Conservation (phyloP, 1,284 basidiomycete species). For the Porodaedalea pini region DNA sequence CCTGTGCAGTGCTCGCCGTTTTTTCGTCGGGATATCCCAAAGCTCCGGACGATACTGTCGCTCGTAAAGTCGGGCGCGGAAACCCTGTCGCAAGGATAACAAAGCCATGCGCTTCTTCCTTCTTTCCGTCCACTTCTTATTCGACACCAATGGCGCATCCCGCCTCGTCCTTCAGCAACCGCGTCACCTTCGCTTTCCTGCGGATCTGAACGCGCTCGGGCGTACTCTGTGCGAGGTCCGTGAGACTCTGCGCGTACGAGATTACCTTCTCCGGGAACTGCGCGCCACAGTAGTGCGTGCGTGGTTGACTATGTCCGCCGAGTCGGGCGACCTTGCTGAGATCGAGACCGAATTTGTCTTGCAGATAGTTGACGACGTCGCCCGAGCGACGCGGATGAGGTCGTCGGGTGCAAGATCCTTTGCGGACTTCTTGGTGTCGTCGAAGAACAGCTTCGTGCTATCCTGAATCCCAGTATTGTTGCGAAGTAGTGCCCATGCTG, state of each 20-base stretch:
- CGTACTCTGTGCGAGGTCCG: constrained; percentile 81
- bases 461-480: constrained; percentile 81
- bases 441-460: constrained; percentile 84
- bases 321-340: constrained; percentile 94
- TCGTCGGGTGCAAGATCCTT: constrained; percentile 92
- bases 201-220: constrained; percentile 89
- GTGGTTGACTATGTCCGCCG: constrained; percentile 91
- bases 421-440: constrained; percentile 93
- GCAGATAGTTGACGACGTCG: constrained; percentile 96
- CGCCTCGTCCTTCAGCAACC: constrained; percentile 80
- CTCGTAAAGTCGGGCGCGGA: constrained; percentile 95
- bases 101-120: constrained; percentile 78
- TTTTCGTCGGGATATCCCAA: constrained; percentile 88
- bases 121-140: constrained; percentile 79
- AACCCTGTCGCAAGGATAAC: constrained; percentile 96
- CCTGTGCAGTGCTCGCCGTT: constrained; percentile 97
- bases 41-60: constrained; percentile 86
- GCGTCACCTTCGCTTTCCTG: constrained; percentile 88
- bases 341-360: constrained; percentile 85
- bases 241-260: constrained; percentile 90
- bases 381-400: constrained; percentile 93
- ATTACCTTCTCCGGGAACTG: constrained; percentile 98
- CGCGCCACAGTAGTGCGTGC: constrained; percentile 90
- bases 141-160: constrained; percentile 76
- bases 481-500: constrained; percentile 82